Conservation (phyloP, 352 stramenopile species). For the Pythium myriotylum region DNA sequence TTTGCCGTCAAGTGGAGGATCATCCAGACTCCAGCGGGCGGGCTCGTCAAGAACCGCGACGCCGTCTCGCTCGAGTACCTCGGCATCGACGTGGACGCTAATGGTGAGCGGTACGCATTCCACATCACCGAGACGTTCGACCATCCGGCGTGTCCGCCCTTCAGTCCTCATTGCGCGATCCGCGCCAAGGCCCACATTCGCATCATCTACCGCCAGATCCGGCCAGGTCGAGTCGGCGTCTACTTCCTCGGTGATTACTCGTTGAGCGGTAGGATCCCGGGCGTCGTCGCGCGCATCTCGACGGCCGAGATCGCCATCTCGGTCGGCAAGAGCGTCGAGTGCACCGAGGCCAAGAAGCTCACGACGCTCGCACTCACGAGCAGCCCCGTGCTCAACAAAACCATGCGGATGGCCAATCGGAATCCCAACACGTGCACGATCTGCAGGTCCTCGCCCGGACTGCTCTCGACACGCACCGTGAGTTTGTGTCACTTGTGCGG, state of each 20-base stretch:
- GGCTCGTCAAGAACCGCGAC: conserved; percentile 29
- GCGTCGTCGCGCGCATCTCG: conserved; percentile 8
- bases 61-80: conserved; percentile 30
- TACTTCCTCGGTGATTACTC: conserved; percentile 21
- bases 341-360: conserved; percentile 29
- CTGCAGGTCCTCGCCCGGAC: conserved; percentile 3
- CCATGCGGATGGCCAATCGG: neutral
- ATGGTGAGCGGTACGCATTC: conserved; percentile 26
- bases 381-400: conserved; percentile 16
- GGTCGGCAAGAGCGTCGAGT: conserved; percentile 21
- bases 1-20: conserved; percentile 34
- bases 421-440: conserved; percentile 17
- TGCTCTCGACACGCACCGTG: conserved; percentile 13
- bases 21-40: conserved; percentile 11
- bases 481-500: conserved; percentile 17
- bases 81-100: conserved; percentile 21
- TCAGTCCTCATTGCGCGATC: conserved; percentile 17
- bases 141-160: conserved; percentile 25
- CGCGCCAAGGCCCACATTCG: conserved; percentile 20
- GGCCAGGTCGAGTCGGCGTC: conserved; percentile 18
- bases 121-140: conserved; percentile 26
- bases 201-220: conserved; percentile 28
- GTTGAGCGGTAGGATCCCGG: conserved; percentile 12
- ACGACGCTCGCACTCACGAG: conserved; percentile 19
- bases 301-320: conserved; percentile 23